These are phyloP conservation scores for Thinopyrum elongatum DNA, from an alignment of 176 grass and related monocot genomes.

Conservation along the genomic window DNA sequence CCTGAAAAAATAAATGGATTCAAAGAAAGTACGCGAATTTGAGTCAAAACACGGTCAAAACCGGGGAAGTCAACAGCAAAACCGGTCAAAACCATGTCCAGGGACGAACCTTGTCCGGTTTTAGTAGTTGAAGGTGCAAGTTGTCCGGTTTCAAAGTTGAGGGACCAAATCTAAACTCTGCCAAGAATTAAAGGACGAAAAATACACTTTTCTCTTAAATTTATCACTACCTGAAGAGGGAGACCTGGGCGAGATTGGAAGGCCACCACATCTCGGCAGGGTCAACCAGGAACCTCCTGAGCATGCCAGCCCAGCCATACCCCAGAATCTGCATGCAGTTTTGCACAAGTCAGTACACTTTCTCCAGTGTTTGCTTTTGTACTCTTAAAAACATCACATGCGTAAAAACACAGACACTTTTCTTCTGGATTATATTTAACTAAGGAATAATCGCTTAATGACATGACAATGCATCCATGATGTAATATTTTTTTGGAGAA, in stretches of 20 bases:
- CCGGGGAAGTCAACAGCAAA: no score
- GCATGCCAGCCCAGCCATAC: constrained; percentile 92
- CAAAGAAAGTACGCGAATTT: no score
- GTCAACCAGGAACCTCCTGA: constrained; percentile 89
- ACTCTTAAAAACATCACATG: not conserved
- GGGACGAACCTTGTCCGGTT: no score
- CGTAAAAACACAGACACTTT: not conserved
- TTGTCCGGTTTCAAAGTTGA: no score
- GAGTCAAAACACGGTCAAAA: no score
- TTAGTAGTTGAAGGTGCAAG: no score
- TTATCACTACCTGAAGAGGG: constrained; percentile 98
- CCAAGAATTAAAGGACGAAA: no score
- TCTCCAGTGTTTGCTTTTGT: not conserved
- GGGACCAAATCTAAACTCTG: no score
- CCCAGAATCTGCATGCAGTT: constrained; percentile 70
- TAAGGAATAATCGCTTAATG: not conserved
- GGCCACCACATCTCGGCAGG: constrained; percentile 99
- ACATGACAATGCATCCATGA: constrained; percentile 11
- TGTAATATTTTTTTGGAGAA: not conserved
- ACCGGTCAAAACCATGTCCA: no score
- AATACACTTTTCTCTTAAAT: no score
- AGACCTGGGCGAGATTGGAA: constrained; percentile 93
- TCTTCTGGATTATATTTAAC: not conserved
- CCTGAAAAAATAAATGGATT: no score
- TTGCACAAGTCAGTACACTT: not conserved